These are phyloP conservation scores for Cytospora schulzeri DNA, from an alignment of 2,329 filamentous ascomycete species.

Conservation along the genomic window DNA sequence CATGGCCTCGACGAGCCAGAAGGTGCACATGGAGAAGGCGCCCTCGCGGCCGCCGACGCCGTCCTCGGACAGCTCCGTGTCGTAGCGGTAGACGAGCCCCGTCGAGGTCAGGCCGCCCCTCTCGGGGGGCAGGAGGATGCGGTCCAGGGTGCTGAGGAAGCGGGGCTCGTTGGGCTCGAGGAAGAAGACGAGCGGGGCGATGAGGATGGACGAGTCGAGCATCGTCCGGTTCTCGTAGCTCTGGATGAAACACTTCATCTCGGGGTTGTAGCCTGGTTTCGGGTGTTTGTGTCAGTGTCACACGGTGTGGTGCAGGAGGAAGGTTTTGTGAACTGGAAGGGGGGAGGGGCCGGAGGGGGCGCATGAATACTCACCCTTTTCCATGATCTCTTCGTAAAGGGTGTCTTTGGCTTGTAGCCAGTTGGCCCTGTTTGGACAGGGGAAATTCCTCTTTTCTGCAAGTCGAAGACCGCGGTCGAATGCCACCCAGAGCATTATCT, in stretches of 20 bases:
- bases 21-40: slow-evolving; percentile 74
- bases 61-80: slow-evolving; percentile 69
- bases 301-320: neutral
- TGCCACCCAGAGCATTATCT: slow-evolving; percentile 82
- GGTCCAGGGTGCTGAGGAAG: slow-evolving; percentile 71
- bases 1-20: slow-evolving; percentile 80
- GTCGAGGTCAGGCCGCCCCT: slow-evolving; percentile 76
- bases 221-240: slow-evolving; percentile 73
- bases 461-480: slow-evolving; percentile 75
- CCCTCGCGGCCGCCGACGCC: slow-evolving; percentile 75
- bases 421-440: slow-evolving; percentile 67
- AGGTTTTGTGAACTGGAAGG: neutral
- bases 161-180: slow-evolving; percentile 76
- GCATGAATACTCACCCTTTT: slow-evolving; percentile 59
- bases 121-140: slow-evolving; percentile 71
- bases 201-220: slow-evolving; percentile 74
- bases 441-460: slow-evolving; percentile 73
- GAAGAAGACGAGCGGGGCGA: slow-evolving; percentile 79
- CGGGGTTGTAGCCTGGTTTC: slow-evolving; percentile 63
- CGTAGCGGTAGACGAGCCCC: slow-evolving; percentile 75
- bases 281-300: too few species aligned
- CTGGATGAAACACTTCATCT: slow-evolving; percentile 71
- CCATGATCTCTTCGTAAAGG: slow-evolving; percentile 77
- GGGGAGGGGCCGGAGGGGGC: too few species aligned
- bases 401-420: slow-evolving; percentile 69